phyloP scores from a whole-genome alignment of 2,329 filamentous ascomycete species.

The Colletotrichum tropicicola region DNA sequence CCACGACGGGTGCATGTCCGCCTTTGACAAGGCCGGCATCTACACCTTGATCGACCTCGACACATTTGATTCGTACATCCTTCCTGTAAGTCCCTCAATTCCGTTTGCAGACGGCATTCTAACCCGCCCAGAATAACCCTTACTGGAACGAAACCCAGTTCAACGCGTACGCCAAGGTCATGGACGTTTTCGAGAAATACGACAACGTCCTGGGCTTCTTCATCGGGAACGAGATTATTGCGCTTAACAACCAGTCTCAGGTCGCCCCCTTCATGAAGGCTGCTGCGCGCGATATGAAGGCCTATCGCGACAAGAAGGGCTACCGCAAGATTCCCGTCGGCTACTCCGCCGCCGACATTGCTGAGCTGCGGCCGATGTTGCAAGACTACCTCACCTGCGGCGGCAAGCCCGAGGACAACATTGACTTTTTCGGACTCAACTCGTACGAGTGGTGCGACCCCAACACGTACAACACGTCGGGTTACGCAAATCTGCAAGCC shows the following conservation, averaged over 20 bases:
- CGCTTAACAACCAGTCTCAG: slow-evolving; percentile 62
- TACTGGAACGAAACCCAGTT: slow-evolving; percentile 80
- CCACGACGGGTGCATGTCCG: slow-evolving; percentile 83
- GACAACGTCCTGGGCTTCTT: slow-evolving; percentile 87
- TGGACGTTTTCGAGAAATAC: slow-evolving; percentile 81
- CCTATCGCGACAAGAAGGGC: slow-evolving; percentile 76
- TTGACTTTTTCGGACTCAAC: slow-evolving; percentile 89
- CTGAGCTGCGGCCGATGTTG: slow-evolving; percentile 69
- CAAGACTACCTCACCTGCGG: slow-evolving; percentile 83
- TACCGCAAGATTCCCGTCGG: slow-evolving; percentile 87
- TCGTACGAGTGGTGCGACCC: slow-evolving; percentile 84
- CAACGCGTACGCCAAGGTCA: slow-evolving; percentile 72
- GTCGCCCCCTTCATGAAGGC: slow-evolving; percentile 87
- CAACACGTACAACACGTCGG: slow-evolving; percentile 66
- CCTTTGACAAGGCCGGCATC: slow-evolving; percentile 82
- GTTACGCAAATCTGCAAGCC: slow-evolving; percentile 74
- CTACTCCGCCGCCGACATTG: slow-evolving; percentile 88
- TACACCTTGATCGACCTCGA: slow-evolving; percentile 88
- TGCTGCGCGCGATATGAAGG: slow-evolving; percentile 82
- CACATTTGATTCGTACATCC: slow-evolving; percentile 75
- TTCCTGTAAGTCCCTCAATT: slow-evolving; percentile 56
- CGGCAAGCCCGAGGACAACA: slow-evolving; percentile 70
- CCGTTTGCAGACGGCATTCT: not conserved
- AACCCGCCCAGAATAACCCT: slow-evolving; percentile 58
- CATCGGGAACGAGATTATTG: slow-evolving; percentile 89